Percentiles rank a stretch among this genome's conserved stretches.
Evolutionary conservation across 2,329 filamentous ascomycete species (phyloP).

Genomic region (Trichoderma sp.): DNA sequence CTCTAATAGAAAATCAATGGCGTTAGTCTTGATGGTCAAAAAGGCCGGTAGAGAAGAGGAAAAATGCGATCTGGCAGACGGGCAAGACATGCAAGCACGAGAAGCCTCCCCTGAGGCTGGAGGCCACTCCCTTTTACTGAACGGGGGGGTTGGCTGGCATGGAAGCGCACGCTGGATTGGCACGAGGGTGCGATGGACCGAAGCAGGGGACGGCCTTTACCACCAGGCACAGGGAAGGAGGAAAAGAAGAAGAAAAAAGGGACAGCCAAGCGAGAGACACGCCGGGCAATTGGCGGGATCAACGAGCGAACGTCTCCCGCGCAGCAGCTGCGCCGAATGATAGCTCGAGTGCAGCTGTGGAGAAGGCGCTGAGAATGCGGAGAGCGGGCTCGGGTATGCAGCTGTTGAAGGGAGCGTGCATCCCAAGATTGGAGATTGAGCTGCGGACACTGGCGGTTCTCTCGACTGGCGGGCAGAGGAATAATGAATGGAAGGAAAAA

Average conservation of each 20-base stretch:
- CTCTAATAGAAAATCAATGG: conserved; percentile 44
- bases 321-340: conserved; percentile 48
- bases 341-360: conserved; percentile 50
- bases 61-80: conserved; percentile 28
- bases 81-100: conserved; percentile 28
- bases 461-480: neutral
- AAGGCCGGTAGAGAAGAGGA: conserved; percentile 33
- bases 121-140: conserved; percentile 38
- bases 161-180: conserved; percentile 31
- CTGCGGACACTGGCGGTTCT: conserved; percentile 14
- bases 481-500: neutral
- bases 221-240: conserved; percentile 49
- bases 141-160: conserved; percentile 36
- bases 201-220: conserved; percentile 50
- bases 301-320: conserved; percentile 70
- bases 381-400: conserved; percentile 44
- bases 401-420: conserved; percentile 36
- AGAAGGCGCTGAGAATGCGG: conserved; percentile 44
- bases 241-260: conserved; percentile 40
- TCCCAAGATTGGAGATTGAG: conserved; percentile 37
- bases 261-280: conserved; percentile 39
- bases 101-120: conserved; percentile 30
- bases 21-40: conserved; percentile 38
- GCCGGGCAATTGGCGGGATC: conserved; percentile 58
- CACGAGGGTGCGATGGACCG: conserved; percentile 29